Conservation (phyloP, 1,139 yeast genomes). For the Schwanniomyces etchellsii region DNA sequence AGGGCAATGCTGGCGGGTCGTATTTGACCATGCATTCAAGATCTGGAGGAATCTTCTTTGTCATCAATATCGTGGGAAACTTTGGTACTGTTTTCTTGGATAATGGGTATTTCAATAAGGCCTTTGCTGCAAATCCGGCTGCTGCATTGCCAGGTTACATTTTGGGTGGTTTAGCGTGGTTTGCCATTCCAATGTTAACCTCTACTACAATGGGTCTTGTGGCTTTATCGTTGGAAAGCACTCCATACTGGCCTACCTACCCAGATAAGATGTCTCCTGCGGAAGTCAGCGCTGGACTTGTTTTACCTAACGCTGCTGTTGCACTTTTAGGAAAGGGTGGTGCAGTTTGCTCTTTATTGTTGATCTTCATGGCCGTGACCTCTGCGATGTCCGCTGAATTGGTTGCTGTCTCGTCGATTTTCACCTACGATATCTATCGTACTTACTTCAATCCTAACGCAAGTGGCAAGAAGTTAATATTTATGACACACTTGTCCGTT, state of each 20-base stretch:
- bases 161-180: conserved; percentile 89
- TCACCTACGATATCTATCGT: conserved; percentile 81
- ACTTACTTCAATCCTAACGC: conserved; percentile 76
- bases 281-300: conserved; percentile 76
- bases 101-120: conserved; percentile 87
- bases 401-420: conserved; percentile 79
- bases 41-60: conserved; percentile 77
- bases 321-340: conserved; percentile 85
- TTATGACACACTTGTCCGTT: conserved; percentile 63
- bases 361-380: conserved; percentile 80
- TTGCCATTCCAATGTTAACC: conserved; percentile 77
- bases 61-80: conserved; percentile 78
- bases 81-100: conserved; percentile 88
- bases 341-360: conserved; percentile 69
- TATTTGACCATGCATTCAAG: conserved; percentile 75
- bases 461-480: conserved; percentile 61
- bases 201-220: conserved; percentile 85
- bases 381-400: conserved; percentile 84
- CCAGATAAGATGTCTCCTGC: conserved; percentile 59
- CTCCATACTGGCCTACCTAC: conserved; percentile 71
- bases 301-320: conserved; percentile 80
- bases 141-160: conserved; percentile 89
- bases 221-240: conserved; percentile 62
- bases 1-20: conserved; percentile 73
- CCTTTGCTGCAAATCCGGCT: conserved; percentile 80